Evolutionary conservation across 345 rosid genomes (phyloP), one percentile per base, ranked within the genome.

Genomic region (Adansonia digitata): DNA sequence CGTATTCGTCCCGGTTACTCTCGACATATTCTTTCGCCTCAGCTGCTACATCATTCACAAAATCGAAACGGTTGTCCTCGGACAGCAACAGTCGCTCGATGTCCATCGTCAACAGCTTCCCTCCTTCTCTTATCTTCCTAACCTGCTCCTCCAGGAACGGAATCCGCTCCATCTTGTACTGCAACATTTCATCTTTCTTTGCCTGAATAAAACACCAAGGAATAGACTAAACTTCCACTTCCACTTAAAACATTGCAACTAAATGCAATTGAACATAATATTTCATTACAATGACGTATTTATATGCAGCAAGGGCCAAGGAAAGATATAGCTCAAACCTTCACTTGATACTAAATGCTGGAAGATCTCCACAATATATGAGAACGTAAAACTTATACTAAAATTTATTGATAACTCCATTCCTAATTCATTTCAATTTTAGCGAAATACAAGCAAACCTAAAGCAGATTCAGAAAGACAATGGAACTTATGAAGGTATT

Each of bases 91-190:
- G 74, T 77, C 88, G 82, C 74, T 92, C 86, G 7, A 94, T 88
- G 73, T 94, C 98, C 86, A 87, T 85, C 0, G 92, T 78, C 84
- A 89, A 39, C 0, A 86, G 82, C 83, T 88, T 85, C 17, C 92
- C 94, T 12, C 80, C 84, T 66, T 94, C 97, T 74, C 51, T 76
- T 15, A 94, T 75, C 82, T 85, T 87, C 88, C 97, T 84, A 71
- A 82, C 91, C 64, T 88, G 93, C 85, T 92, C 98, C 88, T 94
- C 97, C 12, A 94, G 85, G 86, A 92, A 92, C 8, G 97, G 97
- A 61, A 86, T 80, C 79, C 98, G 81, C 52, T 85, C 88, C 86
- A 87, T 1, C 48, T 83, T 82, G 80, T 84, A 86, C 57, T 81
- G 81, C 84, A 83, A 67, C 89, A 89, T 80, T 60, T 90, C 96